Evolutionary conservation across 805 yeast species (phyloP).

Genomic region (Grigorovia humatica): DNA sequence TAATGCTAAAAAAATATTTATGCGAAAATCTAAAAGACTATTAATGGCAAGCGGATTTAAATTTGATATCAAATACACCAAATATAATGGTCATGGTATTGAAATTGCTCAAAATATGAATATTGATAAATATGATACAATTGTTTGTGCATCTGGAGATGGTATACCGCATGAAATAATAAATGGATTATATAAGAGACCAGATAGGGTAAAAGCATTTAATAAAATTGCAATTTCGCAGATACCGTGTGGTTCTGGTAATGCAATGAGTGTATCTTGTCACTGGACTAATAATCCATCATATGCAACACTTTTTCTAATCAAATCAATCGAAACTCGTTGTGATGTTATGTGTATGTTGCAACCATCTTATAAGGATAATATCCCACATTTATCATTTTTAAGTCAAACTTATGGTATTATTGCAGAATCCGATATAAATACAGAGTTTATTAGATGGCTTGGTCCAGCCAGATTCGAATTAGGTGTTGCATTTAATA

Average conservation of each 20-base stretch:
- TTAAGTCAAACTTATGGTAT: constrained; percentile 81
- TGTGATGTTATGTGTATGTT: constrained; percentile 78
- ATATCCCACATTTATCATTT: constrained; percentile 52
- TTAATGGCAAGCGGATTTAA: constrained; percentile 57
- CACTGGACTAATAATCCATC: constrained; percentile 64
- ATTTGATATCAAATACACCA: constrained; percentile 49
- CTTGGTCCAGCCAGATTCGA: constrained; percentile 81
- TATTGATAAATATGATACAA: constrained; percentile 52
- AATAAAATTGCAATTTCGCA: constrained; percentile 62
- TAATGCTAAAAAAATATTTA: constrained; percentile 50
- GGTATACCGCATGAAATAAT: constrained; percentile 93
- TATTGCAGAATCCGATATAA: constrained; percentile 89
- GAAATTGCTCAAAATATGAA: constrained; percentile 55
- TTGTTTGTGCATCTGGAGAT: constrained; percentile 92
- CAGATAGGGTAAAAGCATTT: constrained; percentile 57
- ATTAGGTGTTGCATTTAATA: constrained; percentile 60
- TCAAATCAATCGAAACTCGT: constrained; percentile 57
- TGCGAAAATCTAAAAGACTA: constrained; percentile 53
- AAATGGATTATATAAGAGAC: constrained; percentile 68
- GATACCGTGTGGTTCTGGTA: constrained; percentile 94
- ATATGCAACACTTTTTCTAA: constrained; percentile 55
- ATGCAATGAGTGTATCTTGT: constrained; percentile 78
- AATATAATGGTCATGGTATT: constrained; percentile 61
- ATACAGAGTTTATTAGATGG: constrained; percentile 83
- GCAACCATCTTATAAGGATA: constrained; percentile 34